phyloP scores from a whole-genome alignment of 1,139 yeast species.

The Suzukiozyma palmioleophila region DNA sequence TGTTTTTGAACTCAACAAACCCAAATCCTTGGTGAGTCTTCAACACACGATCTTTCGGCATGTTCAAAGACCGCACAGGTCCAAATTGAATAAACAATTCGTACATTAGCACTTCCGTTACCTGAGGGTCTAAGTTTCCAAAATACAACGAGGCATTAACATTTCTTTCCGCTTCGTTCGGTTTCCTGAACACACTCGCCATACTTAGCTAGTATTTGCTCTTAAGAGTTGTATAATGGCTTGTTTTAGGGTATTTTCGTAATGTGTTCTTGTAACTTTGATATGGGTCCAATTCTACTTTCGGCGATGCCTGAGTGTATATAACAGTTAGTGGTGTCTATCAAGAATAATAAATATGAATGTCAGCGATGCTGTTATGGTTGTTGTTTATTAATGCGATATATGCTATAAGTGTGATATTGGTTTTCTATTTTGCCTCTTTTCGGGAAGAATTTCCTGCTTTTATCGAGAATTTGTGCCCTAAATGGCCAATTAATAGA shows the following conservation, averaged over 20 bases:
- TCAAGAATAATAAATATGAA: no score
- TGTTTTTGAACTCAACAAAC: conserved; percentile 66
- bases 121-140: conserved; percentile 78
- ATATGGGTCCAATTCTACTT: neutral
- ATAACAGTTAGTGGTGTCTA: no score
- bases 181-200: conserved; percentile 30
- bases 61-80: conserved; percentile 62
- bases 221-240: neutral
- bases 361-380: no score
- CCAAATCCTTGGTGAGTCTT: conserved; percentile 84
- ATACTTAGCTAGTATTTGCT: conserved; percentile 10
- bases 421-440: no score
- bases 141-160: conserved; percentile 70
- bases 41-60: conserved; percentile 76
- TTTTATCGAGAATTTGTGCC: no score
- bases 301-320: no score
- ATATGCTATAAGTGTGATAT: no score
- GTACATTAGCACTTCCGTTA: conserved; percentile 61
- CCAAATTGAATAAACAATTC: conserved; percentile 87
- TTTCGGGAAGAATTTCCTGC: no score
- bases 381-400: no score
- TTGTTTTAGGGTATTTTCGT: no score
- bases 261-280: neutral
- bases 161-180: conserved; percentile 46
- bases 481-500: no score